Evolutionary conservation across 2,329 filamentous ascomycete species (phyloP), one percentile per base, ranked within the genome.

Genomic region (Gaeumannomyces tritici): DNA sequence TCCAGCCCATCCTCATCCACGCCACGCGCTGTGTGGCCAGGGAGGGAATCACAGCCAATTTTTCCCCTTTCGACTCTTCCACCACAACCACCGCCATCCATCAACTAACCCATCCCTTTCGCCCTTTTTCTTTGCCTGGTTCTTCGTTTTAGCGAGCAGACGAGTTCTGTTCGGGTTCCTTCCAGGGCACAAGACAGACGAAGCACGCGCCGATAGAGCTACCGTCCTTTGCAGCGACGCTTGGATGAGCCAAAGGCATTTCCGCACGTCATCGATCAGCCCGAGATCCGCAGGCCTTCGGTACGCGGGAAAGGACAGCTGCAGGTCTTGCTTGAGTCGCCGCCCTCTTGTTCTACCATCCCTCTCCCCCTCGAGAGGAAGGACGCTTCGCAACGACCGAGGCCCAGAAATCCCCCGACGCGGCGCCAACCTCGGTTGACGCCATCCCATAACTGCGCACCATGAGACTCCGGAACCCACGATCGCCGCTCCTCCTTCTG

Each of bases 391-490:
- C 42, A n/a, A 11, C 42, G 21, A 12, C 35, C 35, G 13, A n/a
- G 8, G 42, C 42, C 42, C 42, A 47, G 7, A 47, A 21, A 47
- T 47, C 42, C 42, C 12, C 35, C 5, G 18, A 51, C 42, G 8
- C 42, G 21, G 35, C 18, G 13, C 35, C 35, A 42, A 42, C 35
- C 35, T 51, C 42, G 42, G 42, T 51, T 51, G 42, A n/a, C 42
- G 6, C 42, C 18, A 51, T 51, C 42, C 42, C 42, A n/a, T 51
- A 51, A n/a, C 42, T n/a, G 18, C 21, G 57, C 74, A 79, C 67
- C 67, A 89, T 90, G 87, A 85, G 80, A 74, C 74, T 88, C 68
- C 79, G 79, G 74, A 78, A 78, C 65, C 75, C 74, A 62, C 77
- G 78, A 64, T 58, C 56, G 28, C 56, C 56, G 27, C 56, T 58